Conservation (phyloP, 306 rosid species). For the Gynostemma pentaphyllum region DNA sequence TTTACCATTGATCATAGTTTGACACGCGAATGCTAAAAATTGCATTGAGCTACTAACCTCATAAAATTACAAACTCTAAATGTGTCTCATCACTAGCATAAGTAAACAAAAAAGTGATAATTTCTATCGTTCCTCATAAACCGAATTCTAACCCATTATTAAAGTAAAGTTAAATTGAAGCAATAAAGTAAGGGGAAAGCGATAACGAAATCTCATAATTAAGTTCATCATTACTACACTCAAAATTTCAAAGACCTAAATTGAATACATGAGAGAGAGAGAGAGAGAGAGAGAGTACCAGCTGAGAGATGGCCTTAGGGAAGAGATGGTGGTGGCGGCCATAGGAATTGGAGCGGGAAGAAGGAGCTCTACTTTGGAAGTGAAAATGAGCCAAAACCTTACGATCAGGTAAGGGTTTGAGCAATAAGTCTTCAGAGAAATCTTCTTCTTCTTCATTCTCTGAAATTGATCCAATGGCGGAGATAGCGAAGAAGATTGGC, state of each 20-base stretch:
- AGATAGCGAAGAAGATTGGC: slow-evolving; percentile 10
- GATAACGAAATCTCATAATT: background rate
- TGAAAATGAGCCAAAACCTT: slow-evolving; percentile 81
- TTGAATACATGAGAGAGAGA: background rate
- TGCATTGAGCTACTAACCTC: background rate
- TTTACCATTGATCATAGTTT: too few species aligned
- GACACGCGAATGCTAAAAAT: too few species aligned
- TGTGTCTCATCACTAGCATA: background rate
- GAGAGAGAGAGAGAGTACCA: slow-evolving; percentile 27
- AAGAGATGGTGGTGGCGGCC: slow-evolving; percentile 84
- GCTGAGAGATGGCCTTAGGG: slow-evolving; percentile 86
- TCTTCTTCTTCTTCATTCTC: slow-evolving; percentile 48
- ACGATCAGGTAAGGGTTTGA: slow-evolving; percentile 81
- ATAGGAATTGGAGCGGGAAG: slow-evolving; percentile 27
- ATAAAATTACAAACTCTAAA: background rate
- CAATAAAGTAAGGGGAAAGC: background rate
- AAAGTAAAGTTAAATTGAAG: background rate
- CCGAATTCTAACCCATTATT: background rate
- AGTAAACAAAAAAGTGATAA: background rate
- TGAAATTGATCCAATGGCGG: slow-evolving; percentile 20
- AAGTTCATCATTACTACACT: background rate
- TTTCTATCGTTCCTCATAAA: background rate
- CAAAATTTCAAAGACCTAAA: background rate
- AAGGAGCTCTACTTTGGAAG: slow-evolving; percentile 54
- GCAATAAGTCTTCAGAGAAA: slow-evolving; percentile 76